Percentiles rank a stretch among this genome's conserved stretches.
Evolutionary conservation across 495 filamentous ascomycete species (phyloP).

Genomic region (Usnea hakonensis): DNA sequence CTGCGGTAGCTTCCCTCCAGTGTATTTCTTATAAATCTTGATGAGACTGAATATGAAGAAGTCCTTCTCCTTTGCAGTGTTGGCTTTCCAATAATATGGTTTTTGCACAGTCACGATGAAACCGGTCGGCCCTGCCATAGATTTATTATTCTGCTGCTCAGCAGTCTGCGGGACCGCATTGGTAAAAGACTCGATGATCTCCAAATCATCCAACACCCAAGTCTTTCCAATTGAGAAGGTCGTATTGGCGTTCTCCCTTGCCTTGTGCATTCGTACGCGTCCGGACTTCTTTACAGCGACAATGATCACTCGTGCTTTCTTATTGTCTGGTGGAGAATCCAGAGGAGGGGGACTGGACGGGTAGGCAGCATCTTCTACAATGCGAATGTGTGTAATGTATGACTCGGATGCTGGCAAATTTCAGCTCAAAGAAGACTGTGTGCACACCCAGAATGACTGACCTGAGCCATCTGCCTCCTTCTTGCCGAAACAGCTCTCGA

Average conservation of each 20-base stretch:
- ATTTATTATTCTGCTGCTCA: slow-evolving; percentile 57
- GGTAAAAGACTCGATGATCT: slow-evolving; percentile 68
- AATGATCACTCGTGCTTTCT: slow-evolving; percentile 85
- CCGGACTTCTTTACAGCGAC: slow-evolving; percentile 87
- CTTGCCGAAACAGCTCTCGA: slow-evolving; percentile 85
- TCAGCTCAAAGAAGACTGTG: slow-evolving; percentile 1
- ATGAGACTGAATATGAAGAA: slow-evolving; percentile 93
- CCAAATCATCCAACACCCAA: slow-evolving; percentile 87
- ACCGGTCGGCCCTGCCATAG: slow-evolving; percentile 71
- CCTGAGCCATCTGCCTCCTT: slow-evolving; percentile 73
- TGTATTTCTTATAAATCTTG: slow-evolving; percentile 95
- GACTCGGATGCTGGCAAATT: slow-evolving; percentile 67
- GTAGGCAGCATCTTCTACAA: slow-evolving; percentile 74
- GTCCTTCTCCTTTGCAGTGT: slow-evolving; percentile 87
- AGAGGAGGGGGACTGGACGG: slow-evolving; percentile 84
- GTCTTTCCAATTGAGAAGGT: slow-evolving; percentile 97
- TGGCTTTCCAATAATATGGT: slow-evolving; percentile 94
- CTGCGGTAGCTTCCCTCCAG: slow-evolving; percentile 71
- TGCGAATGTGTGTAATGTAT: slow-evolving; percentile 93
- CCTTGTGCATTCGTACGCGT: slow-evolving; percentile 91
- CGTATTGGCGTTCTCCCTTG: slow-evolving; percentile 86
- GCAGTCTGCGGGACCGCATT: slow-evolving; percentile 43
- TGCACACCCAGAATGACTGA: slow-evolving; percentile 25
- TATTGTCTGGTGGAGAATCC: slow-evolving; percentile 56
- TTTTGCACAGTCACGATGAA: slow-evolving; percentile 88